Base-by-base conservation (phyloP, 2,329 filamentous ascomycete species). In the Colletotrichum brevisporum region DNA sequence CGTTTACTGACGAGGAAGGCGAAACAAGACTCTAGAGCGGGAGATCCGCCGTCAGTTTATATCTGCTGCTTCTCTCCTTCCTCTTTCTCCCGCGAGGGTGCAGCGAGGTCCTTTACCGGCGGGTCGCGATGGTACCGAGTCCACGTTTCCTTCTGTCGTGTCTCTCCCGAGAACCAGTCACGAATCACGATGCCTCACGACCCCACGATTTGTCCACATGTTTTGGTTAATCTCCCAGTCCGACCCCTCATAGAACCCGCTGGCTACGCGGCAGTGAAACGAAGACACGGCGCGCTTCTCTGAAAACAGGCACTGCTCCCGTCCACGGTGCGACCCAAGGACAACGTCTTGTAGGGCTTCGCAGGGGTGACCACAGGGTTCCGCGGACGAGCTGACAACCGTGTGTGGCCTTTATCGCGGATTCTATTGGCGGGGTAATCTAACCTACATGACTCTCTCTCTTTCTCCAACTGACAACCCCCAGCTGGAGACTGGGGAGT, bases 11-110 rank as follows among this genome's bases (percentile, higher is more conserved):
- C 41, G 66, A 58, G 53, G 51, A 39, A 43, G 41, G 8, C 39
- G 54, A 21, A 55, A 66, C 31, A 21, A 39, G 12, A 13, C 12
- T 8, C 43, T 12, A 47, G 36, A 47, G 55, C 51, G 66, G 66
- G 66, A 66, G 66, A 66, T 69, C 62, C 8, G 66, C 62, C 43
- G 43, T 56, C 50, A 41, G 50, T 66, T 69, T 69, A 69, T 69
- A 69, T 66, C 41, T 47, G 47, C 48, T 26, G 36, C 55, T 21
- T 36, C 6, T 18, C 54, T 52, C 62, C 66, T 66, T 69, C 55
- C 55, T 51, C 12, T 60, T 60, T 52, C 45, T 56, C 55, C 60
- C 36, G 51, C 13, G 18, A 31, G 27, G 27, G 27, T 31, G 27
- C 27, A 31, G 27, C 18, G 61, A 51, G 6, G 31, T 50, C 50